Evolutionary conservation across 139 green algal species (phyloP).

Genomic region (Picochlorum sp.): DNA sequence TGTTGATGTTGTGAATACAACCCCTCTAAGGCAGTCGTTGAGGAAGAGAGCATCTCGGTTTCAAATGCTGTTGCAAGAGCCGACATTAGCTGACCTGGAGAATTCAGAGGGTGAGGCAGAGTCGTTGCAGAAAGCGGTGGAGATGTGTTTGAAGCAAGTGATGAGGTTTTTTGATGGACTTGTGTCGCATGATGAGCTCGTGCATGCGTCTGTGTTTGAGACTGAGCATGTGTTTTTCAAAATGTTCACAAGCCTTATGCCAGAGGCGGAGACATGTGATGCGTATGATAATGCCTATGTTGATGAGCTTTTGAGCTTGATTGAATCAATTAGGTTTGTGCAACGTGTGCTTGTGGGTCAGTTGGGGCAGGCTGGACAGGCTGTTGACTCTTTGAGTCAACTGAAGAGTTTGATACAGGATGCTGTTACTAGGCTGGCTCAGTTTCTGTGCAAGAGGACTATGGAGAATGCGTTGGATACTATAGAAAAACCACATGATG

Average conservation of each 20-base stretch:
- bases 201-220: not conserved
- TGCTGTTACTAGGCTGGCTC: not conserved
- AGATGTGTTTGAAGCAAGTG: not conserved
- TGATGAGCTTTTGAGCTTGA: not conserved
- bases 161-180: not conserved
- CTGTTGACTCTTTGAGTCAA: no score
- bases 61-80: no score
- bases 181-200: not conserved
- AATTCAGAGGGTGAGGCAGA: not conserved
- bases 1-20: no score
- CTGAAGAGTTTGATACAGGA: not conserved
- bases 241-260: not conserved
- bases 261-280: not conserved
- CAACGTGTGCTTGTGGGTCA: no score
- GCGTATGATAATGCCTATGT: not conserved
- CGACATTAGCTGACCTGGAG: not conserved
- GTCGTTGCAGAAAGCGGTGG: not conserved
- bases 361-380: no score
- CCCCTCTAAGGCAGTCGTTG: no score
- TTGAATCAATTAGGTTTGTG: not conserved
- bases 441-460: not conserved
- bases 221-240: not conserved
- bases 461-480: not conserved
- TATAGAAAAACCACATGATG: not conserved
- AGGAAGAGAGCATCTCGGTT: no score